Conservation (phyloP, 2,329 filamentous ascomycete species). For the Xenoacremonium recifei region DNA sequence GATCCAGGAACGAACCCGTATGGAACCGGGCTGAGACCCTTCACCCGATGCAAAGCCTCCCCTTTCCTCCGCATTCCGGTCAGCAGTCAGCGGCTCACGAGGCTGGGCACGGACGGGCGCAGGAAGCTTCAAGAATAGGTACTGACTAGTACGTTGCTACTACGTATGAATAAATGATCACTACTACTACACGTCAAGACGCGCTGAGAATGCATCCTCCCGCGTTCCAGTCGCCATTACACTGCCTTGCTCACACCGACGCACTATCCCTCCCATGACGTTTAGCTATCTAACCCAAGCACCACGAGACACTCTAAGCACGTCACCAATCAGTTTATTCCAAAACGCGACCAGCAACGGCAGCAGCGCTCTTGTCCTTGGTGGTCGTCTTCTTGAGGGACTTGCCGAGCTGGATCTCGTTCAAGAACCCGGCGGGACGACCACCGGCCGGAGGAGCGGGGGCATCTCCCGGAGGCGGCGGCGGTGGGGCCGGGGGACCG, state of each 20-base stretch:
- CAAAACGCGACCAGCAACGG: conserved; percentile 74
- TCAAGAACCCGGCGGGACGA: conserved; percentile 65
- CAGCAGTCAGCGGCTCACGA: no score
- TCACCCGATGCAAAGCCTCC: no score
- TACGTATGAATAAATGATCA: conserved; percentile 7
- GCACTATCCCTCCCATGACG: not conserved
- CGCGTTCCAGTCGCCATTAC: conserved; percentile 14
- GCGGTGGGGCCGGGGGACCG: conserved; percentile 38
- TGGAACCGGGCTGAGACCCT: no score
- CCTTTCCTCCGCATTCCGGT: no score
- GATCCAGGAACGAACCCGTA: no score
- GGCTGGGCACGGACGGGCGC: no score
- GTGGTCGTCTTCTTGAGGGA: conserved; percentile 84
- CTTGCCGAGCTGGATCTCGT: conserved; percentile 79
- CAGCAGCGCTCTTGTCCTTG: conserved; percentile 75
- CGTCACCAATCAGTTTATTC: conserved; percentile 24
- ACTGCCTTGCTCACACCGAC: conserved; percentile 5
- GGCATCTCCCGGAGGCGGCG: conserved; percentile 44
- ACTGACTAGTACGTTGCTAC: no score
- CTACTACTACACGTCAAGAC: conserved; percentile 13
- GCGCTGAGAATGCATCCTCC: conserved; percentile 7
- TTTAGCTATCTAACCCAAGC: no score
- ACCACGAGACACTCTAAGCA: no score
- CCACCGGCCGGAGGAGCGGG: conserved; percentile 48
- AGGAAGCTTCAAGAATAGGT: no score